Conservation (phyloP, 192 early-diverging fungal species). For the Coemansia sp. region DNA sequence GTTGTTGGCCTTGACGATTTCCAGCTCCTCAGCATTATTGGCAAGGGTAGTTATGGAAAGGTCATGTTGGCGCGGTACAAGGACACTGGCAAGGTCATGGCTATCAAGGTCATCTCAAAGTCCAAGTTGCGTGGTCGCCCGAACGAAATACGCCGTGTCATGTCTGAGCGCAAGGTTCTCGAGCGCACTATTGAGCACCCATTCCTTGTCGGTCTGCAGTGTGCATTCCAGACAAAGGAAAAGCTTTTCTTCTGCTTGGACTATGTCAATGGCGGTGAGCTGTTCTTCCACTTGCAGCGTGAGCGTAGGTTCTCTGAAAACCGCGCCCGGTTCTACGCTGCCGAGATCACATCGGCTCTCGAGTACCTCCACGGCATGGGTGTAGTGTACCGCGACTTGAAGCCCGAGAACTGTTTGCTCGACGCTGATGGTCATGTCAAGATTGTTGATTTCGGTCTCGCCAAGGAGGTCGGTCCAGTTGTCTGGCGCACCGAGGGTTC, state of each 20-base stretch:
- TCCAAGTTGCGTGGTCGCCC: conserved; percentile 66
- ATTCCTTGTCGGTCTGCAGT: conserved; percentile 73
- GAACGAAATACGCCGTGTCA: conserved; percentile 64
- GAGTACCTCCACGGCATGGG: conserved; percentile 82
- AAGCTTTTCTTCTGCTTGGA: conserved; percentile 77
- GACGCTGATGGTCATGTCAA: conserved; percentile 39
- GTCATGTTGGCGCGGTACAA: conserved; percentile 77
- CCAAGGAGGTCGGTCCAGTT: conserved; percentile 70
- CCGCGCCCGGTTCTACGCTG: conserved; percentile 63
- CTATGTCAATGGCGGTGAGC: conserved; percentile 78
- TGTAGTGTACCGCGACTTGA: conserved; percentile 85
- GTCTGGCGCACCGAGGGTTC: conserved; percentile 81
- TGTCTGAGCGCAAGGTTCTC: conserved; percentile 69
- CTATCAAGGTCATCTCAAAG: conserved; percentile 77
- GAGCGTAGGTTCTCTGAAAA: conserved; percentile 66
- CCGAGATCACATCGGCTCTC: conserved; percentile 34
- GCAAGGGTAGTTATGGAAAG: conserved; percentile 78
- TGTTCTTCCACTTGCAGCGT: conserved; percentile 74
- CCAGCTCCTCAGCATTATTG: conserved; percentile 72
- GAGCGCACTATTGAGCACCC: conserved; percentile 59
- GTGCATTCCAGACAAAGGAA: conserved; percentile 74
- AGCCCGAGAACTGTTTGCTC: conserved; percentile 86
- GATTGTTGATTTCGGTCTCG: conserved; percentile 92
- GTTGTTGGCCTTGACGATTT: conserved; percentile 61
- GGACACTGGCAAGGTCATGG: conserved; percentile 66